Evolutionary conservation across 2,329 filamentous ascomycete genomes (phyloP).

Genomic region (Monosporascus sp.): DNA sequence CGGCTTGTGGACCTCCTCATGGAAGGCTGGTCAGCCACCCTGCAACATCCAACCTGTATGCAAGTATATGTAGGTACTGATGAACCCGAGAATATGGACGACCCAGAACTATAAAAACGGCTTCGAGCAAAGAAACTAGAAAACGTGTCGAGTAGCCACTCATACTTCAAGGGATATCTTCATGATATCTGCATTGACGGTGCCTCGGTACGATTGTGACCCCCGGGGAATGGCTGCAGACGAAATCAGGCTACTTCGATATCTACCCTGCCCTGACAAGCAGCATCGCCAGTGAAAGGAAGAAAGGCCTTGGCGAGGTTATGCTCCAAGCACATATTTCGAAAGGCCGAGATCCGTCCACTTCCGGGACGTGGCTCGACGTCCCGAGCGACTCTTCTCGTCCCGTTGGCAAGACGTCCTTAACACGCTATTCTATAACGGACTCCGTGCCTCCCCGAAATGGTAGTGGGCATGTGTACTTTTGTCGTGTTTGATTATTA

Average conservation of each 20-base stretch:
- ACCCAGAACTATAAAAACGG: background rate
- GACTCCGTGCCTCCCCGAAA: background rate
- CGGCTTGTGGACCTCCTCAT: background rate
- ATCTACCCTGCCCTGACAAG: background rate
- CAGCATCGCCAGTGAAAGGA: no score
- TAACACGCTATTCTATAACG: no score
- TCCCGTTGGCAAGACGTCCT: no score
- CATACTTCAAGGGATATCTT: background rate
- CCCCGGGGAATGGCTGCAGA: no score
- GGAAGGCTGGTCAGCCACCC: background rate
- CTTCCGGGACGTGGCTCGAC: no score
- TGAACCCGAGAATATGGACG: background rate
- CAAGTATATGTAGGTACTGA: background rate
- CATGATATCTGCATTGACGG: background rate
- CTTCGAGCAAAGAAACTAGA: background rate
- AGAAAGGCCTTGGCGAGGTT: background rate
- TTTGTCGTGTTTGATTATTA: conserved; percentile 11
- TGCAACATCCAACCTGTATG: background rate
- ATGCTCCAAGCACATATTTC: background rate
- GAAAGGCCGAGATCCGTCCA: no score
- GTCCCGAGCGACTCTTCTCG: no score
- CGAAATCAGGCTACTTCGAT: background rate
- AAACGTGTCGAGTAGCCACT: background rate
- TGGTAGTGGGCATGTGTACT: background rate
- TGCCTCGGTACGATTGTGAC: background rate